Evolutionary conservation across 2,329 filamentous ascomycete species (phyloP).

Genomic region (Hypoxylon sp.): DNA sequence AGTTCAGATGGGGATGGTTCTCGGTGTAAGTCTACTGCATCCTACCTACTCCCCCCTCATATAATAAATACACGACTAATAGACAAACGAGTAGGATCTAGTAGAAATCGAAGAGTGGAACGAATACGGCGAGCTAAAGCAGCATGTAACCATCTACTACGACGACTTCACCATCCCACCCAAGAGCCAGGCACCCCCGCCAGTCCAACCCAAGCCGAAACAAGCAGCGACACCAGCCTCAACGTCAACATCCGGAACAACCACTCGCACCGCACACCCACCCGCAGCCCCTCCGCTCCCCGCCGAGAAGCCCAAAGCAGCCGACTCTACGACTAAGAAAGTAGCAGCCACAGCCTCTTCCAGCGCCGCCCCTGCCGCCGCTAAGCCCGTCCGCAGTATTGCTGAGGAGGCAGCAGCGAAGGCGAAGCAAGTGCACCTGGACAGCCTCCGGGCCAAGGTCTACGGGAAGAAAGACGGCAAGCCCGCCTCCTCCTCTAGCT

Average conservation of each 20-base stretch:
- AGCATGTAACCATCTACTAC: constrained; percentile 81
- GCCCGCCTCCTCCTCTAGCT: neutral
- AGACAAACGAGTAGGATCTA: constrained; percentile 75
- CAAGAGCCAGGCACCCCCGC: constrained; percentile 67
- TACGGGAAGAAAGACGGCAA: constrained; percentile 58
- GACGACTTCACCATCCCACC: constrained; percentile 73
- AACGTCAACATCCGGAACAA: constrained; percentile 38
- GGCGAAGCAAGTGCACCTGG: constrained; percentile 72
- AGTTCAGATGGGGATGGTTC: constrained; percentile 86
- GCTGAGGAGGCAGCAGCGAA: constrained; percentile 77
- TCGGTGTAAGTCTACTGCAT: constrained; percentile 77
- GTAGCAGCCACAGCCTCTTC: constrained; percentile 48
- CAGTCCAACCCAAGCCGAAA: constrained; percentile 59
- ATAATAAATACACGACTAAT: constrained; percentile 12
- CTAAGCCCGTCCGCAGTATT: constrained; percentile 65
- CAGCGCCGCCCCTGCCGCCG: constrained; percentile 46
- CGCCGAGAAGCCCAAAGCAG: constrained; percentile 51
- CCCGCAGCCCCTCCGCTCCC: constrained; percentile 52
- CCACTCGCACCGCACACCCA: constrained; percentile 37
- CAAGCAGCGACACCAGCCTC: constrained; percentile 50
- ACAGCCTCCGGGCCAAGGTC: constrained; percentile 69
- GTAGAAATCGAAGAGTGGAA: constrained; percentile 99
- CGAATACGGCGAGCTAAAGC: constrained; percentile 94
- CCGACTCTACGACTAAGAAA: constrained; percentile 30
- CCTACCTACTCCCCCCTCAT: neutral